Evolutionary conservation across 495 filamentous ascomycete genomes (phyloP).

Genomic region (Cetradonia linearis): DNA sequence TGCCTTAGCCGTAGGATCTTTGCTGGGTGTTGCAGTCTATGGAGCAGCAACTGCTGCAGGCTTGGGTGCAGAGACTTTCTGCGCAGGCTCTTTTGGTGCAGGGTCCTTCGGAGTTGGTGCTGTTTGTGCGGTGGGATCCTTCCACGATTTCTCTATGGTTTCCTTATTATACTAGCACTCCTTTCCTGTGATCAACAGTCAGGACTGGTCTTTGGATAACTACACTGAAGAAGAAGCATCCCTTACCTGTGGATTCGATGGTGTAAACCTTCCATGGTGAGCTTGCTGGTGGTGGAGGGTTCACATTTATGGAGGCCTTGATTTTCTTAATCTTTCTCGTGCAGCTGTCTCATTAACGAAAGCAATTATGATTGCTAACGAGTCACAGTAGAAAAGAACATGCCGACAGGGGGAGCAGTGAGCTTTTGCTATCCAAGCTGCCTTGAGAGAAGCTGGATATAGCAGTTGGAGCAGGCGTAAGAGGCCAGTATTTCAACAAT

Average conservation of each 20-base stretch:
- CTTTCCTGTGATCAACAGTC: neutral
- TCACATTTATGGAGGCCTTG: neutral
- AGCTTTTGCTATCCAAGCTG: neutral
- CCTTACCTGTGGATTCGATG: neutral
- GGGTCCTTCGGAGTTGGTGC: neutral
- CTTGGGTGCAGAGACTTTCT: neutral
- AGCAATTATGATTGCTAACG: neutral
- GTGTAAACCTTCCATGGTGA: conserved; percentile 4
- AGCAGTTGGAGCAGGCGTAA: neutral
- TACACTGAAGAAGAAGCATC: neutral
- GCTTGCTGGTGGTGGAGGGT: neutral
- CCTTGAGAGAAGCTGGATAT: neutral
- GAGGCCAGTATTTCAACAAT: neutral
- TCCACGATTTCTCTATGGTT: neutral
- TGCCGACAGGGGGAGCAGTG: neutral
- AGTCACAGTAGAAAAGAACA: neutral
- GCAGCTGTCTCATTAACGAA: neutral
- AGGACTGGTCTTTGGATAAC: neutral
- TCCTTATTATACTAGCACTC: conserved; percentile 2
- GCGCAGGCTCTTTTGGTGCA: no score
- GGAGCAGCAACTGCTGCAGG: neutral
- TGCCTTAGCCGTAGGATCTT: neutral
- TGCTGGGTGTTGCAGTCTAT: neutral
- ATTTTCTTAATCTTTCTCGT: neutral
- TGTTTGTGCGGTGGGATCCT: neutral